phyloP scores from a whole-genome alignment of 805 yeast genomes.

The Hagleromyces aurorensis region DNA sequence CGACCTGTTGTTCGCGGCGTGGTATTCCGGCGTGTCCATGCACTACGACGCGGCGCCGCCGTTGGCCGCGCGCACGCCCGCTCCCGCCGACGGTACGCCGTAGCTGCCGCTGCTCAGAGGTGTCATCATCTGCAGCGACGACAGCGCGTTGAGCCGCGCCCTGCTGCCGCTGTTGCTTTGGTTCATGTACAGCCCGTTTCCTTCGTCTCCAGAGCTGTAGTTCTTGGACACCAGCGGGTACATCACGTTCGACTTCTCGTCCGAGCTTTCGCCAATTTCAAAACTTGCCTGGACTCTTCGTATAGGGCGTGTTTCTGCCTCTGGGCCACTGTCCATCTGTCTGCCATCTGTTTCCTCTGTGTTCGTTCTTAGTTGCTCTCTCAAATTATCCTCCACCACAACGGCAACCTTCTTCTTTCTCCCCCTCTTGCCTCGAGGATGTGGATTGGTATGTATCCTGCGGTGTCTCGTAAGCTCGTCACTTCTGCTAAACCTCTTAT shows the following conservation, averaged over 20 bases:
- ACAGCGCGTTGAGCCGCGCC: conserved; percentile 31
- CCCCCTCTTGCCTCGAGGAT: conserved; percentile 52
- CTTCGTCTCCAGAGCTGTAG: no score
- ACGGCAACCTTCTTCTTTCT: conserved; percentile 31
- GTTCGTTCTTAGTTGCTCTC: no score
- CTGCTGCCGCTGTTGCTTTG: conserved; percentile 13
- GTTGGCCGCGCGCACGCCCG: conserved; percentile 3
- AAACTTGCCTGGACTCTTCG: not conserved
- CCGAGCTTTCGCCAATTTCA: conserved; percentile 2
- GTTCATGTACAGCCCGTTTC: no score
- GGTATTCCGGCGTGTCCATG: conserved; percentile 17
- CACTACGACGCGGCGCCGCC: conserved; percentile 7
- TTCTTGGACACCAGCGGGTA: no score
- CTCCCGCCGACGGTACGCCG: conserved; percentile 5
- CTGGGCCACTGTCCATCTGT: conserved; percentile 1
- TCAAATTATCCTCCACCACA: no score
- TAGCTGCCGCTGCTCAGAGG: conserved; percentile 35
- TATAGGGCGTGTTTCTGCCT: conserved; percentile 1
- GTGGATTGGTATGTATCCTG: conserved; percentile 66
- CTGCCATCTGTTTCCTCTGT: no score
- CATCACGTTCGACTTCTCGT: no score
- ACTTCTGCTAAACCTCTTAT: conserved; percentile 57
- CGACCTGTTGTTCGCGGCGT: conserved; percentile 2
- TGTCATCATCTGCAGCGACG: conserved; percentile 57
- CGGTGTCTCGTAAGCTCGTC: conserved; percentile 71